Base-by-base conservation (phyloP, 2,329 filamentous ascomycete genomes). In the Fusarium sacchari region DNA sequence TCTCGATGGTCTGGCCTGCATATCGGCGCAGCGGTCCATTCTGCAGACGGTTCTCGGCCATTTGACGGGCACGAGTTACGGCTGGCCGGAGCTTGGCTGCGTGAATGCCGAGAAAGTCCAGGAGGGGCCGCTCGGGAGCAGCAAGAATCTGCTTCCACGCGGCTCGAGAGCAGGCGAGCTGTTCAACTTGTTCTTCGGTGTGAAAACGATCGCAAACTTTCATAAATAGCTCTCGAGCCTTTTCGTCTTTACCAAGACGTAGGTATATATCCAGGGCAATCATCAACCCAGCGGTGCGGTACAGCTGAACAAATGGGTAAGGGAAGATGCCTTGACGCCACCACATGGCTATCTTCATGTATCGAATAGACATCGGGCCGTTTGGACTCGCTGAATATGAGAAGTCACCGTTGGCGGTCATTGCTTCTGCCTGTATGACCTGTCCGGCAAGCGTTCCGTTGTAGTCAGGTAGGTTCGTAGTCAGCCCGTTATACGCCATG, bases 301-400 rank as follows among this genome's bases (percentile, higher is more conserved):
- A 70, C 9, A 73, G 44, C 26, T 73, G 69, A 4, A 66, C 60
- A 32, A 39, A 73, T 9, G 60, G 70, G 26, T 62, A 73, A 2
- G 70, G 69, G 11, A 47, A 73, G n/a, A 70, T 63, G 14, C 69
- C 69, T 11, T 73, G 70, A 4, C 69, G 70, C 69, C 70, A 73
- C 65, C 69, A 73, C 65, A 62, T 70, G 34, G 69, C 52, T 22
- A 32, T 46, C n/a, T 70, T 73, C 3, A 26, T 4, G 26, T 73
- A 73, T 6, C 60, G 60, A 3, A 57, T 7, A 1, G 50, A 20
- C 55, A 73, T 62, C 2, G 69, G 70, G 3, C 70, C 59, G 10
- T 71, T 71, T 5, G 69, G 69, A 5, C 26, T 72, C 1, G 68
- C 58, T 2, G 69, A 44, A 20, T 34, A 53, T 20, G 56, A 56